phyloP scores from a whole-genome alignment of 1,284 basidiomycete species.

The Marasmius fiardii region DNA sequence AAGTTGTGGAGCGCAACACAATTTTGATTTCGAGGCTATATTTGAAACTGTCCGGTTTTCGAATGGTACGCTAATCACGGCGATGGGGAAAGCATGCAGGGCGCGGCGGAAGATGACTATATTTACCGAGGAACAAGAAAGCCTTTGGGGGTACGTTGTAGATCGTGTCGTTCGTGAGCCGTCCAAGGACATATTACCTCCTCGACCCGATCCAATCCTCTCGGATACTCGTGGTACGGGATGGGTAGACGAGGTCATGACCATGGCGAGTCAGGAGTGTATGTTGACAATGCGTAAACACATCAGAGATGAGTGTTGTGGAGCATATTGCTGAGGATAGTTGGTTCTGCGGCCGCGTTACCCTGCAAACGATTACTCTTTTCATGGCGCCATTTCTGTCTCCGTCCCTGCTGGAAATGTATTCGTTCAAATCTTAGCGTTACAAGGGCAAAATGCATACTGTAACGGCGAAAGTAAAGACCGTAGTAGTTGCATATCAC shows the following conservation, averaged over 20 bases:
- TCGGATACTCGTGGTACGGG: background rate
- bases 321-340: background rate
- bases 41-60: background rate
- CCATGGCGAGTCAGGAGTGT: background rate
- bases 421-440: too few species aligned
- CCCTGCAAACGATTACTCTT: too few species aligned
- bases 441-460: too few species aligned
- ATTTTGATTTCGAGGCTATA: background rate
- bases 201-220: background rate
- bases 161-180: background rate
- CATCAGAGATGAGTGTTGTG: background rate
- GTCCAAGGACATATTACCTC: background rate
- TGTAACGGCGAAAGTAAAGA: too few species aligned
- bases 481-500: too few species aligned
- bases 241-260: background rate
- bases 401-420: too few species aligned
- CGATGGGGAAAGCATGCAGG: background rate
- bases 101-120: background rate
- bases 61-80: background rate
- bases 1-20: background rate
- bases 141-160: background rate
- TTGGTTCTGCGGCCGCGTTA: too few species aligned
- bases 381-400: too few species aligned
- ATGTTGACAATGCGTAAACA: background rate
- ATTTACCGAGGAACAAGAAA: background rate